Evolutionary conservation across 495 filamentous ascomycete genomes (phyloP), one percentile per base, ranked within the genome.

Genomic region (Xylaria grammica): DNA sequence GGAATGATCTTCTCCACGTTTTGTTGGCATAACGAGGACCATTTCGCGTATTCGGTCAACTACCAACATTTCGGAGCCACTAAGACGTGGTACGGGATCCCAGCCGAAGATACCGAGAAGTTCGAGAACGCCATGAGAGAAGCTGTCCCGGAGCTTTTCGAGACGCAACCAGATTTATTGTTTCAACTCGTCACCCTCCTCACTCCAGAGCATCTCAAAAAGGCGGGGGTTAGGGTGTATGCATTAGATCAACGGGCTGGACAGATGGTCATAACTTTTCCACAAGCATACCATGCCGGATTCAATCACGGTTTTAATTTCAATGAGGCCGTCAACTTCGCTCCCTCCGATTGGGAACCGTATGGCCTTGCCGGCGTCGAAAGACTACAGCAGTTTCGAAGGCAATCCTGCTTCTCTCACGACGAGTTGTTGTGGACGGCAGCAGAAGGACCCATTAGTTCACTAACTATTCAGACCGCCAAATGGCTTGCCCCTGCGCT

Each of bases 1-100:
- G 95, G 95, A 63, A 99, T 99, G 95, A 96, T 93, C 69, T 99
- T 99, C 76, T 98, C 95, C 3, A 97, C 94, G 3, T 99, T 99
- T 73, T 99, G 95, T 76, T 99, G 95, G 95, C 95, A 99, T 72
- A 96, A 96, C 65, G 95, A 99, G 73, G 95, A 99, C 74, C 95
- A 99, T 70, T 97, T 96, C 69, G 88, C 95, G 0, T 99, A 99
- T 74, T 99, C 95, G 20, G 90, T 95, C 44, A 99, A 99, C 69
- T 99, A 99, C 68, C 95, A 99, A 69, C 95, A 99, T 71, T 97
- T 99, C 72, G 95, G 95, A 40, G 91, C 94, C 0, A 99, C 96
- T 0, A 99, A 99, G 77, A 99, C 95, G 0, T 99, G 95, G 95
- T 99, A 99, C 72, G 96, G 96, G 3, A 97, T 99, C 69, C 96